Conservation (phyloP, 441 rosid species). For the Erodium texanum region DNA sequence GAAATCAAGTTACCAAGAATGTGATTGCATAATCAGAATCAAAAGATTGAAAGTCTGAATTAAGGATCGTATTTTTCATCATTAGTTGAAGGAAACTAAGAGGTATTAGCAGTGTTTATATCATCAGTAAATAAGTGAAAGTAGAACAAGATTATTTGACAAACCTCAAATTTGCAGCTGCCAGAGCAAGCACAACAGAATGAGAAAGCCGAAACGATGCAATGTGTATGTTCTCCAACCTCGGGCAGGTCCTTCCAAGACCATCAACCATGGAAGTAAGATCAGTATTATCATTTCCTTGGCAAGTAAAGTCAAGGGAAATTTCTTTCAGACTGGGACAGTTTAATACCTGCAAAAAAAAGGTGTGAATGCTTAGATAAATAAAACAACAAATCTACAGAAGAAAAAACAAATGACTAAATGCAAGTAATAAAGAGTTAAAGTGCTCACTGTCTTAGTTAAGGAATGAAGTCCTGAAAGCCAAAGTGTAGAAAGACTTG, state of each 20-base stretch:
- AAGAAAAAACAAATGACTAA: conserved; percentile 4
- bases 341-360: conserved; percentile 46
- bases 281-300: conserved; percentile 69
- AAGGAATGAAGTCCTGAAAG: conserved; percentile 71
- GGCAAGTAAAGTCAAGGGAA: conserved; percentile 70
- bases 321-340: conserved; percentile 76
- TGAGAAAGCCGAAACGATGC: conserved; percentile 74
- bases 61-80: background rate
- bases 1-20: conserved; percentile 5
- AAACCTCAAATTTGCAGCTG: conserved; percentile 77
- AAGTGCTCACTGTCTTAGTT: conserved; percentile 54
- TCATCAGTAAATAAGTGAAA: background rate
- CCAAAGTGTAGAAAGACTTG: conserved; percentile 79
- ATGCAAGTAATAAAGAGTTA: background rate
- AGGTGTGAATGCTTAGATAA: background rate
- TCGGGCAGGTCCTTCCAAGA: conserved; percentile 62
- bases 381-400: background rate
- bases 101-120: background rate
- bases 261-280: conserved; percentile 54
- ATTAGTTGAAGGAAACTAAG: background rate
- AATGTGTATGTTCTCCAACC: conserved; percentile 72
- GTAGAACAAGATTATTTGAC: conserved; percentile 12
- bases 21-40: background rate
- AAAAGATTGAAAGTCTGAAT: background rate
- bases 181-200: conserved; percentile 67